These are phyloP conservation scores for Rhodotorula sp. DNA, from an alignment of 1,284 basidiomycete species.

Conservation along the genomic window DNA sequence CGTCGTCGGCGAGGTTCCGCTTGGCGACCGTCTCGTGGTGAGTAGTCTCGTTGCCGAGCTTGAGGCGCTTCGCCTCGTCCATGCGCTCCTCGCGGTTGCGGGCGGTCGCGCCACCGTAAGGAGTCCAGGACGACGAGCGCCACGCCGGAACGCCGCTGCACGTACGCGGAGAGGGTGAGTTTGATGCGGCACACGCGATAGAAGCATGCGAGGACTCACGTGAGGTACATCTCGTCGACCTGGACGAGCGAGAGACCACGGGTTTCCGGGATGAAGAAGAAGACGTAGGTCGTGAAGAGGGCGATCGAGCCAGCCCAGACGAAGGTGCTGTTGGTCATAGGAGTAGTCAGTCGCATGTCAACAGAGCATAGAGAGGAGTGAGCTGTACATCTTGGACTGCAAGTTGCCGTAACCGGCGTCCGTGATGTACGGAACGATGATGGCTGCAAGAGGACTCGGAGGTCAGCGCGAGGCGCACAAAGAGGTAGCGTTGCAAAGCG, in stretches of 20 bases:
- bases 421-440: conserved; percentile 32
- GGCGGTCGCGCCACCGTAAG: conserved; percentile 21
- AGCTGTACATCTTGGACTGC: conserved; percentile 42
- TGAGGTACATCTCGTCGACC: conserved; percentile 51
- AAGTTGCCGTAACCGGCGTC: conserved; percentile 48
- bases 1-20: conserved; percentile 26
- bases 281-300: conserved; percentile 45
- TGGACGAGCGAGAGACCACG: conserved; percentile 40
- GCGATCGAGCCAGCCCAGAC: conserved; percentile 49
- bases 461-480: too few relatives aligned
- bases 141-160: conserved; percentile 47
- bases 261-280: conserved; percentile 52
- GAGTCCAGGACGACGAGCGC: conserved; percentile 40
- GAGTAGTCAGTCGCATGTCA: not conserved
- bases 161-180: too few relatives aligned
- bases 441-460: not conserved
- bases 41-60: conserved; percentile 25
- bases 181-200: not conserved
- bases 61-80: conserved; percentile 31
- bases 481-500: too few relatives aligned
- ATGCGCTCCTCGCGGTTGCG: conserved; percentile 20
- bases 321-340: conserved; percentile 43
- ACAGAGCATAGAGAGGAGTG: not conserved
- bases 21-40: conserved; percentile 28
- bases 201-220: conserved; percentile 1